Percentiles rank a stretch among this genome's conserved stretches.
Evolutionary conservation across 1,284 basidiomycete species (phyloP).

Genomic region (Wallemia mellicola): DNA sequence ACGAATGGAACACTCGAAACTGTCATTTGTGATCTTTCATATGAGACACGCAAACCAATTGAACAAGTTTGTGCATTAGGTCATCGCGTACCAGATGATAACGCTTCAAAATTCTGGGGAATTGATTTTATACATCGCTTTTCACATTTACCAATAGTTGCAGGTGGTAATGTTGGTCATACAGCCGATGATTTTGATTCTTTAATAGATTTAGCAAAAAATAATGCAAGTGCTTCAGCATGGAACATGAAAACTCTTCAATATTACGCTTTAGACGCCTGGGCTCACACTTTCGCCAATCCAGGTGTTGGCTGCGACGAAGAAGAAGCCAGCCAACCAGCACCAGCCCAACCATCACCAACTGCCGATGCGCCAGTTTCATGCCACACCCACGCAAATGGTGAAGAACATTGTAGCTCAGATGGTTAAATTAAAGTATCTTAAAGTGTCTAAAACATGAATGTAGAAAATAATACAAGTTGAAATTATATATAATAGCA

Average conservation of each 20-base stretch:
- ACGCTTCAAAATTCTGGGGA: constrained; percentile 14
- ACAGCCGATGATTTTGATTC: constrained; percentile 13
- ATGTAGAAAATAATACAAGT: too few species aligned
- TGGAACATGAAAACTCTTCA: constrained; percentile 17
- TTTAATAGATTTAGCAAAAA: constrained; percentile 14
- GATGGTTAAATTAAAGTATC: too few species aligned
- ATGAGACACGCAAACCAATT: constrained; percentile 6
- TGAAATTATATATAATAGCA: too few species aligned
- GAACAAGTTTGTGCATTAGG: constrained; percentile 13
- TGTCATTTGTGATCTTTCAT: constrained; percentile 12
- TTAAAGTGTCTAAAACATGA: too few species aligned
- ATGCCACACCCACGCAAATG: neutral
- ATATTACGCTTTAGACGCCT: constrained; percentile 17
- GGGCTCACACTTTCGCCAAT: constrained; percentile 13
- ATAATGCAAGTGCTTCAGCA: constrained; percentile 12
- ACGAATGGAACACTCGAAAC: constrained; percentile 18
- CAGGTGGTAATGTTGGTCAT: neutral
- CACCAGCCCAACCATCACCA: neutral
- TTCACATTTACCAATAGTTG: neutral
- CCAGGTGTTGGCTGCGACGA: constrained; percentile 12
- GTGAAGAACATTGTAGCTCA: neutral
- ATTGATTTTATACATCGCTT: constrained; percentile 13
- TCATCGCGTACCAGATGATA: constrained; percentile 12
- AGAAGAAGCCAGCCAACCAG: neutral
- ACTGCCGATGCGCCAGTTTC: neutral